Conservation (phyloP, 2,329 filamentous ascomycete species). For the Dothistroma pini region DNA sequence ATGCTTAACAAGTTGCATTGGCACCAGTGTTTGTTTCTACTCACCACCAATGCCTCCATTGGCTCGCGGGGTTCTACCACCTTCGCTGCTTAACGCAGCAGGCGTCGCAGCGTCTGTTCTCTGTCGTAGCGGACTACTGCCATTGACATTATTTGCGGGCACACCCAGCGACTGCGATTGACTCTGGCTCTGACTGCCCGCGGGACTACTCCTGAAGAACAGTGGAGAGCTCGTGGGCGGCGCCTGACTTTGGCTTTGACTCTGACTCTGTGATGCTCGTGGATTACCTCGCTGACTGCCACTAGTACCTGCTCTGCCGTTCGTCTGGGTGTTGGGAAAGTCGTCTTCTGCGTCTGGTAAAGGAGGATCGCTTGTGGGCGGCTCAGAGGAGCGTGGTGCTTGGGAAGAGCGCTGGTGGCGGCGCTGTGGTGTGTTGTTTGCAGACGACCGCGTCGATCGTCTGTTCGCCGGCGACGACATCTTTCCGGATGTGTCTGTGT, state of each 20-base stretch:
- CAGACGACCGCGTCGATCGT: constrained; percentile 53
- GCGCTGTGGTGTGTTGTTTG: constrained; percentile 43
- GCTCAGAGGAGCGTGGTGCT: constrained; percentile 40
- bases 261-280: constrained; percentile 15
- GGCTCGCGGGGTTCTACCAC: constrained; percentile 68
- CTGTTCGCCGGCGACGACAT: constrained; percentile 63
- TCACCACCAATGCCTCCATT: constrained; percentile 62
- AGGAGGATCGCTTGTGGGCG: constrained; percentile 40
- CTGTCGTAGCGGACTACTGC: constrained; percentile 48
- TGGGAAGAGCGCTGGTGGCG: constrained; percentile 54
- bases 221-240: constrained; percentile 68
- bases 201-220: constrained; percentile 66
- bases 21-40: constrained; percentile 19
- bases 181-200: constrained; percentile 39
- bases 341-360: constrained; percentile 26
- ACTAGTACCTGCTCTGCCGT: constrained; percentile 39
- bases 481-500: constrained; percentile 23
- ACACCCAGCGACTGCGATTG: constrained; percentile 28
- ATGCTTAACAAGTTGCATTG: constrained; percentile 19
- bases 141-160: constrained; percentile 38
- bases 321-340: constrained; percentile 39
- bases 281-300: constrained; percentile 26
- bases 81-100: constrained; percentile 48
- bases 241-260: constrained; percentile 26
- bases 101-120: constrained; percentile 22